Base-by-base conservation (phyloP, 495 filamentous ascomycete genomes). In the Neohortaea acidophila region DNA sequence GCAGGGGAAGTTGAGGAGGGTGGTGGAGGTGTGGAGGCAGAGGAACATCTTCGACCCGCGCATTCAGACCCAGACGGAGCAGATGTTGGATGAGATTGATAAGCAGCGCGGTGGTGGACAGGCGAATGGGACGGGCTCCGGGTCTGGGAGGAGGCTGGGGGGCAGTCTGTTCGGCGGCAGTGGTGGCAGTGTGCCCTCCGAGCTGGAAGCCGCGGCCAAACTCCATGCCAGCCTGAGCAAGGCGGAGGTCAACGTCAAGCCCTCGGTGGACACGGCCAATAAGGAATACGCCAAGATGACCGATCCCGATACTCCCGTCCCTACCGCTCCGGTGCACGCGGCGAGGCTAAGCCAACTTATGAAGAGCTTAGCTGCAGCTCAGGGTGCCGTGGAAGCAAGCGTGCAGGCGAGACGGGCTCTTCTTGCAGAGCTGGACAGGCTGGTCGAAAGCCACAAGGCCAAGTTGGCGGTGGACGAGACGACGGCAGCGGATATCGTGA, bases 1-100 rank as follows among this genome's bases (percentile, higher is more conserved):
- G 19, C 86, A 94, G 52, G 68, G 76, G 44, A 94, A 93, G 58
- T 64, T 99, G 8, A 68, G 77, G 32, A 73, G 89, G 17, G 86
- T 94, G 9, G 71, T 96, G 4, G 85, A 96, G 51, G 89, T 96
- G 2, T 96, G 89, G 91, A 74, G 79, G 53, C 73, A 83, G 43
- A 70, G 89, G 12, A 61, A 61, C 34, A 82, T 99, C n/a, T 99
- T 99, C 49, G 81, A 87, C 36, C 47, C 51, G 2, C 70, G 75
- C 1, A 79, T 89, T 34, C 73, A 89, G 51, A 74, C 79, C 27
- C 72, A 72, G 14, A 72, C 94, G 23, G 86, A 94, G 41, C 61
- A 70, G 26, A 68, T 77, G 20, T 63, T 96, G 15, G 77, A 84
- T 40, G 87, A 50, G 42, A 4, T 50, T 19, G 43, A 45, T 14